phyloP scores from a whole-genome alignment of 1,284 basidiomycete genomes.

The Trametes pubescens region DNA sequence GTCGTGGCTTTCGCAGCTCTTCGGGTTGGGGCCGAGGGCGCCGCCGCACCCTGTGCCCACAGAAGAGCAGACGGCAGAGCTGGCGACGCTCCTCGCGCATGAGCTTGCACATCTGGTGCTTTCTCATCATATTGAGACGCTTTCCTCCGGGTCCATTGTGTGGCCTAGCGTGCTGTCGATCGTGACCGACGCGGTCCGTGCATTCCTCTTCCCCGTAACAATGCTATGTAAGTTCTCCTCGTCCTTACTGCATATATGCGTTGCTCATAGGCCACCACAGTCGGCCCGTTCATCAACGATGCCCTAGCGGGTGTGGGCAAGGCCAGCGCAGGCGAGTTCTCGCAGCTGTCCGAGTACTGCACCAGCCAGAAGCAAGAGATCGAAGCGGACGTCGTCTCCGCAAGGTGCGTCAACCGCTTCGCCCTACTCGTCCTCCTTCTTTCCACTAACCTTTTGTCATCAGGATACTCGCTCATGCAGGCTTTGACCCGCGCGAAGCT shows the following conservation, averaged over 20 bases:
- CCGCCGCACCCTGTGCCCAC: conserved; percentile 66
- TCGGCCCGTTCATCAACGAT: conserved; percentile 92
- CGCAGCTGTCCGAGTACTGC: conserved; percentile 73
- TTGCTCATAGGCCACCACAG: conserved; percentile 23
- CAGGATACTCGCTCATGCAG: conserved; percentile 86
- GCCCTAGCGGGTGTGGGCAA: conserved; percentile 84
- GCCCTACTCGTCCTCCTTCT: not conserved
- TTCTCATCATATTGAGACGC: conserved; percentile 88
- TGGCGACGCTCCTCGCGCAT: conserved; percentile 88
- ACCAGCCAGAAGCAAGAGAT: conserved; percentile 82
- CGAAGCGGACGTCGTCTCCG: conserved; percentile 90
- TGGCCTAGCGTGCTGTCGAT: conserved; percentile 84
- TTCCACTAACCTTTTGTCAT: not conserved
- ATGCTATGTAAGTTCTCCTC: conserved; percentile 60
- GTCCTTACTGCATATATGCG: not conserved
- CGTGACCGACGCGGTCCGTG: conserved; percentile 74
- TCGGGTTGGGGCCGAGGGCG: conserved; percentile 50
- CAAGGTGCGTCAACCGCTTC: conserved; percentile 56
- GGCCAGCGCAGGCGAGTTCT: conserved; percentile 76
- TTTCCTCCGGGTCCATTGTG: conserved; percentile 84
- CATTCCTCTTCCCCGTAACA: conserved; percentile 85
- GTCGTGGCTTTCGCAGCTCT: conserved; percentile 59
- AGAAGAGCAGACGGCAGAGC: conserved; percentile 79
- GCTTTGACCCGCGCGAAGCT: conserved; percentile 82
- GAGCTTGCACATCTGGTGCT: conserved; percentile 89